Evolutionary conservation across 108 stramenopile genomes (phyloP), one percentile per base, ranked within the genome.

Genomic region (Ochromonas danica): DNA sequence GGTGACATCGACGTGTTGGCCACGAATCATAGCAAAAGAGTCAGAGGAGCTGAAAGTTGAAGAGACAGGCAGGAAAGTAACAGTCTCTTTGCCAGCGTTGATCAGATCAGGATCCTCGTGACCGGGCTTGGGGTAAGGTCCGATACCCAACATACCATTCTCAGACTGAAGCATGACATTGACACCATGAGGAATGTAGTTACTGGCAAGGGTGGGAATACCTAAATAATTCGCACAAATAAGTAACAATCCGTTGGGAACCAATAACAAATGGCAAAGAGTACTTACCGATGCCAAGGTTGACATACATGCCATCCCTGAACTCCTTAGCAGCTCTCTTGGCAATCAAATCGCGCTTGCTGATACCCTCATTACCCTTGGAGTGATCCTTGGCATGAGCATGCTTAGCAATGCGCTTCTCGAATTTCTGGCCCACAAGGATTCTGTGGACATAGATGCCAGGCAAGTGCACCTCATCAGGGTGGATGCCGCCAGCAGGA

Each of bases 211-310:
- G 1, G 93, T 95, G 6, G 93, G 93, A 36, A 93, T 41, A 27
- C 78, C 95, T n/a, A n/a, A n/a, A n/a, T n/a, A n/a, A n/a, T n/a
- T n/a, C n/a, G n/a, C n/a, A n/a, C n/a, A n/a, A n/a, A n/a, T n/a
- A n/a, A n/a, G n/a, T n/a, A n/a, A n/a, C n/a, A n/a, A n/a, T n/a
- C n/a, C n/a, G n/a, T n/a, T n/a, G n/a, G n/a, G n/a, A n/a, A n/a
- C n/a, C n/a, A n/a, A n/a, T n/a, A n/a, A n/a, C n/a, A n/a, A n/a
- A n/a, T n/a, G n/a, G n/a, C n/a, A n/a, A n/a, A n/a, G n/a, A n/a
- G n/a, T n/a, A n/a, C n/a, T n/a, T n/a, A n/a, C n/a, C n/a, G 67
- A 96, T 96, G 6, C 95, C 95, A n/a, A 96, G 82, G 79, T 96
- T 96, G 25, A 94, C 92, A 79, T 96, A 96, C 92, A 93, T 93